phyloP scores from a whole-genome alignment of 306 rosid genomes.

The Vigna nakashimae region DNA sequence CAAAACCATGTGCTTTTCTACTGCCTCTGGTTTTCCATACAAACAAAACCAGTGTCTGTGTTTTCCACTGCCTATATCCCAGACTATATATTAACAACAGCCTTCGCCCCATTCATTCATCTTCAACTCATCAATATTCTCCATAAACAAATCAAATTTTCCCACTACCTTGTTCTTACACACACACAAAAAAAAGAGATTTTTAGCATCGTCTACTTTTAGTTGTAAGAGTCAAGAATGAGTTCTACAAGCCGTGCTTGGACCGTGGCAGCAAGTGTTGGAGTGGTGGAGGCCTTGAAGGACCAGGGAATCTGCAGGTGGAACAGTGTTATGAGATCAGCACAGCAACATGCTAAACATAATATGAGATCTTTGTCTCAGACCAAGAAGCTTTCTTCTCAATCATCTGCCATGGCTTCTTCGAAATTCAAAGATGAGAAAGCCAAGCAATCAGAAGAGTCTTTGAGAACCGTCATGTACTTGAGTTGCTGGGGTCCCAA shows the following conservation, averaged over 20 bases:
- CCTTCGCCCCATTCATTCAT: background rate
- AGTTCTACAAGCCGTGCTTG: conserved; percentile 44
- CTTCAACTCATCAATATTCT: background rate
- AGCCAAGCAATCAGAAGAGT: conserved; percentile 67
- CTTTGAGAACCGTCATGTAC: conserved; percentile 70
- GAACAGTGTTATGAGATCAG: conserved; percentile 51
- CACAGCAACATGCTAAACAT: conserved; percentile 54
- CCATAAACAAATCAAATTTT: background rate
- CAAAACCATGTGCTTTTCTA: conserved; percentile 37
- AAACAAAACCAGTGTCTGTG: background rate
- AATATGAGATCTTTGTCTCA: conserved; percentile 46
- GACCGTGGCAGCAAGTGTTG: conserved; percentile 49
- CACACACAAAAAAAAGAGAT: background rate
- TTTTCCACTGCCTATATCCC: background rate
- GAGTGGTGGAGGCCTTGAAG: conserved; percentile 54
- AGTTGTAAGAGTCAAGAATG: conserved; percentile 13
- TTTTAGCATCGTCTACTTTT: background rate
- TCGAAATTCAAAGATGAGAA: conserved; percentile 48
- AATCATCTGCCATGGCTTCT: conserved; percentile 46
- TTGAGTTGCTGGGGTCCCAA: conserved; percentile 65
- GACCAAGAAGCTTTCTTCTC: conserved; percentile 52
- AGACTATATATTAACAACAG: conserved; percentile 24
- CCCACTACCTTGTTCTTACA: background rate
- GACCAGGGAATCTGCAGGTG: conserved; percentile 69
- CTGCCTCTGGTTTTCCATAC: conserved; percentile 27